A percentile compares a stretch with the other conserved stretches of the same genome.
Evolutionary conservation across 768 basidiomycete species (phyloP).

Genomic region (Pleurotus platypus): DNA sequence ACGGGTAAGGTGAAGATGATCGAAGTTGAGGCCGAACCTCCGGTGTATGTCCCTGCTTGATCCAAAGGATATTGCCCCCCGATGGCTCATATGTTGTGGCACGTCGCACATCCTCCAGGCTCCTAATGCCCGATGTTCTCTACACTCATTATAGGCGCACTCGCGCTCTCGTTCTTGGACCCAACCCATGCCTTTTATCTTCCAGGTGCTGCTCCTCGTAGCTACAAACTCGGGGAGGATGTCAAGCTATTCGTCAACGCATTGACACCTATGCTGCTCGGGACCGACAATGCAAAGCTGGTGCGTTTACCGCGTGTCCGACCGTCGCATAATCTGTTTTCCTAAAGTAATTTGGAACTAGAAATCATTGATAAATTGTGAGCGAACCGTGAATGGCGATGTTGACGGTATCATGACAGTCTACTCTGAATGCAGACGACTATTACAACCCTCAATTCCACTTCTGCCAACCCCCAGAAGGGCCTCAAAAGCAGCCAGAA

Average conservation of each 20-base stretch:
- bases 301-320: slow-evolving; percentile 36
- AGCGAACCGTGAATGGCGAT: slow-evolving; percentile 15
- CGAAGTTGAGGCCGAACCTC: not conserved
- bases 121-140: slow-evolving; percentile 4
- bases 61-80: not conserved
- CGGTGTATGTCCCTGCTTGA: not conserved
- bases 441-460: slow-evolving; percentile 86
- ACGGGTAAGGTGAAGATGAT: not conserved
- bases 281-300: slow-evolving; percentile 66
- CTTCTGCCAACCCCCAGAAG: slow-evolving; percentile 80
- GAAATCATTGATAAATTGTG: slow-evolving; percentile 93
- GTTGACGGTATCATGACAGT: not conserved
- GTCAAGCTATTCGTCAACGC: slow-evolving; percentile 86
- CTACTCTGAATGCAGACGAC: slow-evolving; percentile 49
- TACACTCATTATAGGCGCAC: slow-evolving; percentile 7
- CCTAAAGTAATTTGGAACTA: slow-evolving; percentile 21
- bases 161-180: slow-evolving; percentile 18
- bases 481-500: slow-evolving; percentile 74
- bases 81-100: not conserved
- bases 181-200: slow-evolving; percentile 76
- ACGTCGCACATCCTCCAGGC: not conserved
- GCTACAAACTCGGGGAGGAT: slow-evolving; percentile 69
- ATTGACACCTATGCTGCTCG: slow-evolving; percentile 79
- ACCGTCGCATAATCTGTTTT: too few relatives aligned
- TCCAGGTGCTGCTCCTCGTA: slow-evolving; percentile 84